These are phyloP conservation scores for Penstemon eatonii DNA, from an alignment of 257 asterid genomes.

Conservation along the genomic window DNA sequence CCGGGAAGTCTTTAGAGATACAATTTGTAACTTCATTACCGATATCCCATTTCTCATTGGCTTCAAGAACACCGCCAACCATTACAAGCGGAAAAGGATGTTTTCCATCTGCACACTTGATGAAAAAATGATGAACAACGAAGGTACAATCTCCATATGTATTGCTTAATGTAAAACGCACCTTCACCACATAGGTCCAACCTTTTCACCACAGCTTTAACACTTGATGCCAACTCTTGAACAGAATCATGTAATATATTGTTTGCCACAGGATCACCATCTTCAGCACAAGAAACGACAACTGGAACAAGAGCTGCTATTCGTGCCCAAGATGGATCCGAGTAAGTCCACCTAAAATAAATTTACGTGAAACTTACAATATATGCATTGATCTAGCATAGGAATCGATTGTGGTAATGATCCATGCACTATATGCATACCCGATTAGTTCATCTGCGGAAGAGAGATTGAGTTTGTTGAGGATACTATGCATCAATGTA, in stretches of 20 bases:
- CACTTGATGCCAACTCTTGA: slow-evolving; percentile 74
- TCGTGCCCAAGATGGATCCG: slow-evolving; percentile 83
- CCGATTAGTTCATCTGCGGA: slow-evolving; percentile 87
- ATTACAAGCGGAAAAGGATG: slow-evolving; percentile 72
- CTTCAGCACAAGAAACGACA: slow-evolving; percentile 72
- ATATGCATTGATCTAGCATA: not conserved
- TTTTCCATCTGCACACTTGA: slow-evolving; percentile 49
- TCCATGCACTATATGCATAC: slow-evolving; percentile 38
- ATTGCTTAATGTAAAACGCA: slow-evolving; percentile 21
- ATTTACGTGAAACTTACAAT: slow-evolving; percentile 21
- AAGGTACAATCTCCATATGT: not conserved
- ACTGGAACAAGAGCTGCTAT: slow-evolving; percentile 69
- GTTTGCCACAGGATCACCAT: slow-evolving; percentile 65
- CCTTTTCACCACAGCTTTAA: slow-evolving; percentile 76
- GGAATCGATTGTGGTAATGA: slow-evolving; percentile 6
- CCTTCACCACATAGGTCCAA: slow-evolving; percentile 75
- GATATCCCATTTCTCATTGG: slow-evolving; percentile 76
- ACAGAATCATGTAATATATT: slow-evolving; percentile 60
- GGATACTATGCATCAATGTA: slow-evolving; percentile 47
- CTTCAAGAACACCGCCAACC: slow-evolving; percentile 83
- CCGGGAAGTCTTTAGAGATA: slow-evolving; percentile 66
- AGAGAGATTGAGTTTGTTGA: slow-evolving; percentile 54
- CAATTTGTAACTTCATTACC: slow-evolving; percentile 66
- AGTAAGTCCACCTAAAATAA: slow-evolving; percentile 72
- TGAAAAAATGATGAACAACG: slow-evolving; percentile 6